Base-by-base conservation (phyloP, 2,329 filamentous ascomycete genomes). In the Fusarium napiforme region DNA sequence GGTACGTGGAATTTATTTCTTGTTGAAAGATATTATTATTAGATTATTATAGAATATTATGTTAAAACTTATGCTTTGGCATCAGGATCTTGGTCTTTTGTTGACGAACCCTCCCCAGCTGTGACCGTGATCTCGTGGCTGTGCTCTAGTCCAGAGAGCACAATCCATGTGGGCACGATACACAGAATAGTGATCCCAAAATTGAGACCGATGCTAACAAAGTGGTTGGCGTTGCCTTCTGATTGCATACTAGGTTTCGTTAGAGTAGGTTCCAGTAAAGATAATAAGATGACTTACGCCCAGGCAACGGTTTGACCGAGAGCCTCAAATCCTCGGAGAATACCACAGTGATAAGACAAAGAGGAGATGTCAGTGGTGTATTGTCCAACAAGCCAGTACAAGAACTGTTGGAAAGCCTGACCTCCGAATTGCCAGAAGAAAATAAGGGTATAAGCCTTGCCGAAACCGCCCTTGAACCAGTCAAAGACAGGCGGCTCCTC, bases 401-500 rank as follows among this genome's bases (percentile, higher is more conserved):
- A 39, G 11, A 68, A 68, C 14, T 68, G 65, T 7, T 68, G 65
- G 56, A 75, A 75, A 0, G 72, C 72, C 21, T 75, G 72, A 0
- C 72, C 72, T 5, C 68, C 72, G 7, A 74, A 75, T 2, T 74
- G 65, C 72, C 72, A 75, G 65, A 75, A 74, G 23, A 74, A 75
- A 15, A 75, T 69, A 2, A 75, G 26, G 18, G 69, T 43, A 26
- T 75, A 74, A 3, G 72, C 34, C 42, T 72, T 72, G 40, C 69
- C 69, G 16, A 75, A 75, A 4, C 72, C 69, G 3, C 72, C 72
- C 42, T 72, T 67, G 40, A 72, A 70, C 72, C 72, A 75, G 23
- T 73, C 71, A 43, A 67, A 63, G 2, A 73, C 65, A 7, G 70
- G 70, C 4, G 69, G 58, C 16, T 69, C 57, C 11, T 42, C 43